Conservation (phyloP, 1,284 basidiomycete genomes). For the Tilletiopsis washingtonensis region DNA sequence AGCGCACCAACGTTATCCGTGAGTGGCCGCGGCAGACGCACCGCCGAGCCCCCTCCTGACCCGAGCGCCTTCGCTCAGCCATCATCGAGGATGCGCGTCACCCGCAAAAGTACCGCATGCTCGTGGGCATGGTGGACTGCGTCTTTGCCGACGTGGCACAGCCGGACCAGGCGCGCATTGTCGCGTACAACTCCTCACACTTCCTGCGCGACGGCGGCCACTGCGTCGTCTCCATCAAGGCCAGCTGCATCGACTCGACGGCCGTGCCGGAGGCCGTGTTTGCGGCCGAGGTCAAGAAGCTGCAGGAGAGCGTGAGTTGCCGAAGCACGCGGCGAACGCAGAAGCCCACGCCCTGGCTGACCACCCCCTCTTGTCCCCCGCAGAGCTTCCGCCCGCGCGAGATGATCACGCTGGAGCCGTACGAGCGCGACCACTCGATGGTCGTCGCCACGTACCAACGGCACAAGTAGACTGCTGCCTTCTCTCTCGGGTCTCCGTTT, state of each 20-base stretch:
- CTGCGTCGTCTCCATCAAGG: slow-evolving; percentile 96
- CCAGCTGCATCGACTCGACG: slow-evolving; percentile 96
- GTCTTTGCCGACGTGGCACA: slow-evolving; percentile 93
- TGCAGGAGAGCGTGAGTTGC: slow-evolving; percentile 57
- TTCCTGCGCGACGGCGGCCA: slow-evolving; percentile 95
- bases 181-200: slow-evolving; percentile 83
- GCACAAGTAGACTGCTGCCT: no score
- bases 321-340: no score
- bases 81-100: slow-evolving; percentile 97
- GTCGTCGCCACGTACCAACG: no score
- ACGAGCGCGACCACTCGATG: slow-evolving; percentile 54
- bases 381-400: slow-evolving; percentile 14
- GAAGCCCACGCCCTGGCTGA: no score
- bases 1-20: slow-evolving; percentile 98
- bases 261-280: slow-evolving; percentile 83
- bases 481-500: no score
- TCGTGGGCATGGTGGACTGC: slow-evolving; percentile 42
- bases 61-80: slow-evolving; percentile 52
- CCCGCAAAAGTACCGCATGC: slow-evolving; percentile 51
- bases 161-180: slow-evolving; percentile 80
- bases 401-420: slow-evolving; percentile 49
- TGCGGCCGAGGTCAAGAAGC: slow-evolving; percentile 74
- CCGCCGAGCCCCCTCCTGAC: no score
- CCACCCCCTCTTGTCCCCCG: no score
- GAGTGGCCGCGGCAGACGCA: slow-evolving; percentile 48